Evolutionary conservation across 139 green algal genomes (phyloP).

Genomic region (Parachlorella kessleri): DNA sequence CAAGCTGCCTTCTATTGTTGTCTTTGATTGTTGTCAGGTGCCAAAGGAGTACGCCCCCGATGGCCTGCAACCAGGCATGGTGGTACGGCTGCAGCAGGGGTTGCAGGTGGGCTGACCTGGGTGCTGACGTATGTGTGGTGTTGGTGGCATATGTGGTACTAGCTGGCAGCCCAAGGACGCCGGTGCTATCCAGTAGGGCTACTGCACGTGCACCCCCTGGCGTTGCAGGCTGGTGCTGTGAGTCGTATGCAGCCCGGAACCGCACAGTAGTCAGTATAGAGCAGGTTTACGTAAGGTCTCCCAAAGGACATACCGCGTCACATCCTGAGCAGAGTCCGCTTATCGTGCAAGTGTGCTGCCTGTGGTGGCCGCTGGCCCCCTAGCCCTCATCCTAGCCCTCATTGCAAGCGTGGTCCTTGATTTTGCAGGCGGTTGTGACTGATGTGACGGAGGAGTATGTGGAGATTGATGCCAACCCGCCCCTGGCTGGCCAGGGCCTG

Average conservation of each 20-base stretch:
- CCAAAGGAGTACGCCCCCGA: conserved; percentile 42
- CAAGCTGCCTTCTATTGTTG: no score
- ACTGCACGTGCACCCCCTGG: not conserved
- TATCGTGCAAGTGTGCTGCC: no score
- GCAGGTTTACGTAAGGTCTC: no score
- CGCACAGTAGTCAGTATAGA: no score
- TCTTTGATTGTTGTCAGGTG: no score
- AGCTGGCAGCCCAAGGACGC: not conserved
- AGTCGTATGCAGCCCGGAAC: no score
- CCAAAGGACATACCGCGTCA: no score
- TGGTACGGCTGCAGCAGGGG: conserved; percentile 59
- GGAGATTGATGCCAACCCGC: conserved; percentile 74
- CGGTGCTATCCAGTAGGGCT: not conserved
- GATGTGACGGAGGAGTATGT: conserved; percentile 28
- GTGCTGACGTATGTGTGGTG: conserved; percentile 11
- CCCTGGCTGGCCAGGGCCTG: conserved; percentile 70
- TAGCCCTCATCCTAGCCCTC: no score
- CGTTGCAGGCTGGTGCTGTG: no score
- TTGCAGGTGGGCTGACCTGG: conserved; percentile 21
- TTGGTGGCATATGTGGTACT: not conserved
- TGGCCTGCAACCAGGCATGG: conserved; percentile 46
- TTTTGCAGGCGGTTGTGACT: not conserved
- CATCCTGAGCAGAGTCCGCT: no score
- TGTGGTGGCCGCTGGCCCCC: no score
- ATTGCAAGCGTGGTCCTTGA: no score